Percentiles rank a stretch among this genome's conserved stretches.
These are phyloP conservation scores for Articulospora tetracladia DNA, from an alignment of 495 filamentous ascomycete species.

Conservation along the genomic window DNA sequence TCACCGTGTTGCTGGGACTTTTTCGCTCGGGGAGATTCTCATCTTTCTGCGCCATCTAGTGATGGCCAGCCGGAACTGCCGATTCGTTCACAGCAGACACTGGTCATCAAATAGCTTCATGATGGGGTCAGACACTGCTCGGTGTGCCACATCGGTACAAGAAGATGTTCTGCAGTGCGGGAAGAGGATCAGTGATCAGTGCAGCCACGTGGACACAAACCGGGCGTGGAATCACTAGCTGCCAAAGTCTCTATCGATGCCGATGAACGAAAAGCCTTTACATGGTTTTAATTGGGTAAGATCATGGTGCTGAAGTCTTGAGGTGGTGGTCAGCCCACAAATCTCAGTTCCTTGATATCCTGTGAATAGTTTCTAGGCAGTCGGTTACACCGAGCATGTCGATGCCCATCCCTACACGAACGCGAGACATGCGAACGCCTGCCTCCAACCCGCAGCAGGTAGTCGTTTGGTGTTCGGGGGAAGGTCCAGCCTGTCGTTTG, in stretches of 20 bases:
- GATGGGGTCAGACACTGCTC: neutral
- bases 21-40: neutral
- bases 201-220: neutral
- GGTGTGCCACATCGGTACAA: neutral
- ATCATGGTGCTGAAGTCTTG: neutral
- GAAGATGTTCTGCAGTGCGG: neutral
- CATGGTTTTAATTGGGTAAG: neutral
- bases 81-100: neutral
- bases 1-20: neutral
- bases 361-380: no score
- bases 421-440: no score
- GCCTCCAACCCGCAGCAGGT: no score
- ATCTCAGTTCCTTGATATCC: no score
- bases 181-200: neutral
- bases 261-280: neutral
- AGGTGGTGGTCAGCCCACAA: no score
- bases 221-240: neutral
- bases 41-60: neutral
- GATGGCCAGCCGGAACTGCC: neutral
- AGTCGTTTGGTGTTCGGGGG: no score
- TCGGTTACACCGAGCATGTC: no score
- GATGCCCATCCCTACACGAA: no score
- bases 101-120: neutral
- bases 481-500: no score
- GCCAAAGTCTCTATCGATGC: neutral